phyloP scores from a whole-genome alignment of 768 basidiomycete species.

The Sutorius australiensis region DNA sequence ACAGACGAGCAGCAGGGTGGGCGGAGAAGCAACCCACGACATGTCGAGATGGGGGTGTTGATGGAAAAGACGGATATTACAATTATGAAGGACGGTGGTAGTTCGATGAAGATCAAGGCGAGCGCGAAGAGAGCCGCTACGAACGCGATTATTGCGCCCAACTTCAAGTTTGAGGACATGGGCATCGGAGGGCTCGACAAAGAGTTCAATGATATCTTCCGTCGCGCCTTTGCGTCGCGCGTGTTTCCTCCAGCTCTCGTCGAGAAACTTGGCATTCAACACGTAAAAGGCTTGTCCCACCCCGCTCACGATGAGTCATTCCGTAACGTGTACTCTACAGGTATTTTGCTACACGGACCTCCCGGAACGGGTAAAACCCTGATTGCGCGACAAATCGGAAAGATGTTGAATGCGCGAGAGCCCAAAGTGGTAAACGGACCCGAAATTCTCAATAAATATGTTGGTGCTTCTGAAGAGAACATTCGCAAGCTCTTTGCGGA shows the following conservation, averaged over 20 bases:
- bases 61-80: constrained; percentile 93
- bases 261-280: constrained; percentile 96
- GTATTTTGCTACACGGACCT: constrained; percentile 92
- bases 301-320: not conserved
- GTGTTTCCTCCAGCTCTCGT: constrained; percentile 98
- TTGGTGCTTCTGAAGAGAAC: constrained; percentile 97
- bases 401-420: constrained; percentile 97
- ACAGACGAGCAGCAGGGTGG: constrained; percentile 56
- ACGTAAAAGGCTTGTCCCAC: constrained; percentile 80
- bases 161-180: constrained; percentile 99
- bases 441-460: constrained; percentile 95
- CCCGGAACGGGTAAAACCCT: constrained; percentile 99
- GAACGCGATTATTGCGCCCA: constrained; percentile 93
- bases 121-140: constrained; percentile 87
- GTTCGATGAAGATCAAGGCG: constrained; percentile 85
- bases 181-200: constrained; percentile 96
- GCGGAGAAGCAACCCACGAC: constrained; percentile 26
- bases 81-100: constrained; percentile 78
- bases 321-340: constrained; percentile 34
- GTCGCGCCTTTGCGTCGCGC: constrained; percentile 95
- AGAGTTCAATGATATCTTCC: constrained; percentile 95
- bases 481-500: constrained; percentile 97
- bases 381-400: constrained; percentile 97
- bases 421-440: constrained; percentile 99
- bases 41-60: constrained; percentile 60